Evolutionary conservation across 2,329 filamentous ascomycete species (phyloP).

Genomic region (Myriosclerotinia curreyana): DNA sequence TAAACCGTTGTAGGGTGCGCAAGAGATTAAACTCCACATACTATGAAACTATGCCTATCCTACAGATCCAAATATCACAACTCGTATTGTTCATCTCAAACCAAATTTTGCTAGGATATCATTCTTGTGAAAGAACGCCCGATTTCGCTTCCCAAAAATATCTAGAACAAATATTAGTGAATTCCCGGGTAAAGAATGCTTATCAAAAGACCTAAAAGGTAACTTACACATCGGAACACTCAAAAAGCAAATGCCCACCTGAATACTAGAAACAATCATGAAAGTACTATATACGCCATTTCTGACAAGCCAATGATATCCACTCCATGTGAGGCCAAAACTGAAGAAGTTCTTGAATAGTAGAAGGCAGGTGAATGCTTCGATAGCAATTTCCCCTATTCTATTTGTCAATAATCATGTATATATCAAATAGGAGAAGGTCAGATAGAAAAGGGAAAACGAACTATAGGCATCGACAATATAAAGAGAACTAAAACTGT

Average conservation of each 20-base stretch:
- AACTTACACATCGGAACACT: conserved; percentile 77
- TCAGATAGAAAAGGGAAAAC: conserved; percentile 38
- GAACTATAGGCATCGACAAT: conserved; percentile 88
- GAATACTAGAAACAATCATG: conserved; percentile 69
- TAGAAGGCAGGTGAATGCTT: conserved; percentile 84
- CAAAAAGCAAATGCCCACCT: conserved; percentile 71
- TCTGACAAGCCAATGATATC: conserved; percentile 75
- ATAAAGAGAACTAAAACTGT: conserved; percentile 55
- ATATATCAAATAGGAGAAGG: background rate
- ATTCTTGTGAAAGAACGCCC: conserved; percentile 15
- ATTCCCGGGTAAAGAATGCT: background rate
- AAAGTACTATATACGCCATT: conserved; percentile 63
- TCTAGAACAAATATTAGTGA: conserved; percentile 14
- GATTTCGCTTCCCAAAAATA: conserved; percentile 19
- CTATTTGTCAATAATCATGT: background rate
- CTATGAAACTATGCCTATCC: background rate
- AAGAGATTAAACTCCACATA: background rate
- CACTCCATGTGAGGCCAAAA: conserved; percentile 78
- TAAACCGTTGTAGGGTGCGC: background rate
- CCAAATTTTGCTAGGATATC: conserved; percentile 1
- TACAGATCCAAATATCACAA: background rate
- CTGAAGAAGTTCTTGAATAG: conserved; percentile 96
- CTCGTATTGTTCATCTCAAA: background rate
- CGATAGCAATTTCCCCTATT: conserved; percentile 74
- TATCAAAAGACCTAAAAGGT: conserved; percentile 6